Evolutionary conservation across 169 alveolate species (phyloP).

Genomic region (Eimeria falciformis): DNA sequence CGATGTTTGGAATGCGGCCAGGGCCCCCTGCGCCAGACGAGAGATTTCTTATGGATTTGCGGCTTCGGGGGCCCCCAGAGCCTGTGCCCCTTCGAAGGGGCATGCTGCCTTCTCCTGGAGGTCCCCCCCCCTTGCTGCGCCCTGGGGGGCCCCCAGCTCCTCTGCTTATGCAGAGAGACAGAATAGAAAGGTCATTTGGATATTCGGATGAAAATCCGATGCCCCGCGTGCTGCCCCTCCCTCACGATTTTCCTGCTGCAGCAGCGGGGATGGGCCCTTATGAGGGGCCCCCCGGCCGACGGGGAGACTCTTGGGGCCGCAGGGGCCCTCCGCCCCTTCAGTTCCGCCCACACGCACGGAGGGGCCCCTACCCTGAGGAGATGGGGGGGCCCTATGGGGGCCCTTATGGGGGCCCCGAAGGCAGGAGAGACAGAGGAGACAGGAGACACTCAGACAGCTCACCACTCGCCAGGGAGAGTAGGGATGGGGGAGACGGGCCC

Average conservation of each 20-base stretch:
- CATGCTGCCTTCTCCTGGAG: conserved; percentile 27
- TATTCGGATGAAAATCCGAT: neutral
- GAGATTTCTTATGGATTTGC: neutral
- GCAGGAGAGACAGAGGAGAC: neutral
- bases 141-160: conserved; percentile 20
- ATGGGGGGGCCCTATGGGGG: conserved; percentile 7
- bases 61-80: neutral
- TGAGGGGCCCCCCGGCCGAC: conserved; percentile 35
- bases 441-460: neutral
- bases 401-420: conserved; percentile 49
- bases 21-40: neutral
- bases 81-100: conserved; percentile 25
- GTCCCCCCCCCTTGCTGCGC: conserved; percentile 15
- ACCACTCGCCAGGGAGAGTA: neutral
- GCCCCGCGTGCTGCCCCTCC: conserved; percentile 34
- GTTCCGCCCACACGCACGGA: conserved; percentile 1
- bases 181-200: neutral
- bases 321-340: conserved; percentile 9
- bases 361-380: conserved; percentile 13
- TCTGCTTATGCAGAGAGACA: conserved; percentile 23
- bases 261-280: neutral
- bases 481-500: neutral
- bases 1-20: too few relatives aligned
- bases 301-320: neutral
- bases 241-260: conserved; percentile 14